Evolutionary conservation across 768 basidiomycete genomes (phyloP).

Genomic region (Boletus subparvulus): DNA sequence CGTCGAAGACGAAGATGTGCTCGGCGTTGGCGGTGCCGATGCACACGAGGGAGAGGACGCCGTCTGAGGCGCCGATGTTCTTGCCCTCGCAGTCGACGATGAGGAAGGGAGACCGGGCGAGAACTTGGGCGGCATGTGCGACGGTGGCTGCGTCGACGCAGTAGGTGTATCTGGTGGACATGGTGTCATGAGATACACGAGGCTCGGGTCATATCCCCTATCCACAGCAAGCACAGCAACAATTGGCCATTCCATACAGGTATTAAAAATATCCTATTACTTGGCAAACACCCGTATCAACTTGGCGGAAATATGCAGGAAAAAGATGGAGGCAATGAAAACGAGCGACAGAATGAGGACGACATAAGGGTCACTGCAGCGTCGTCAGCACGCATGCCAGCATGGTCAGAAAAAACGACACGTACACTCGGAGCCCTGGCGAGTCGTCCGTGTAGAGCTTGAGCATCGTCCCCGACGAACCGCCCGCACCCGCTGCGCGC

Average conservation of each 20-base stretch:
- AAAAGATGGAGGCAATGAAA: slow-evolving; percentile 98
- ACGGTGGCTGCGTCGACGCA: slow-evolving; percentile 16
- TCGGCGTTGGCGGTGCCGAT: slow-evolving; percentile 33
- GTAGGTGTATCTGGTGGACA: slow-evolving; percentile 24
- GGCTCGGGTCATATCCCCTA: slow-evolving; percentile 8
- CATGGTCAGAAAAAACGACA: slow-evolving; percentile 23
- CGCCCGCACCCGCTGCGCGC: slow-evolving; percentile 92
- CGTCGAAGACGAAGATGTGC: slow-evolving; percentile 39
- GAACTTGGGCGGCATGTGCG: slow-evolving; percentile 18
- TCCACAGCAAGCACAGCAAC: background rate
- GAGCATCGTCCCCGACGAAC: slow-evolving; percentile 97
- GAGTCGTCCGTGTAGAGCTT: slow-evolving; percentile 99
- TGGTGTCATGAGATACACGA: slow-evolving; percentile 18
- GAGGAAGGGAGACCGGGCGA: slow-evolving; percentile 25
- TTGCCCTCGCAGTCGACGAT: slow-evolving; percentile 43
- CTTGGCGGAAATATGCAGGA: slow-evolving; percentile 96
- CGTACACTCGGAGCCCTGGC: slow-evolving; percentile 94
- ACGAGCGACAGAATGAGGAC: slow-evolving; percentile 93
- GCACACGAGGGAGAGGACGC: slow-evolving; percentile 37
- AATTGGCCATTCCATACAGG: no score
- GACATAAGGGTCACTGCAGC: slow-evolving; percentile 86
- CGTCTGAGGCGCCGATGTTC: slow-evolving; percentile 31
- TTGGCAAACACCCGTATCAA: slow-evolving; percentile 89
- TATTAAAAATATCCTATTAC: slow-evolving; percentile 33
- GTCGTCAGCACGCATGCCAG: slow-evolving; percentile 4